A percentile compares a stretch with the other conserved stretches of the same genome.
Evolutionary conservation across 768 basidiomycete genomes (phyloP).

Genomic region (Glaciozyma martinii): DNA sequence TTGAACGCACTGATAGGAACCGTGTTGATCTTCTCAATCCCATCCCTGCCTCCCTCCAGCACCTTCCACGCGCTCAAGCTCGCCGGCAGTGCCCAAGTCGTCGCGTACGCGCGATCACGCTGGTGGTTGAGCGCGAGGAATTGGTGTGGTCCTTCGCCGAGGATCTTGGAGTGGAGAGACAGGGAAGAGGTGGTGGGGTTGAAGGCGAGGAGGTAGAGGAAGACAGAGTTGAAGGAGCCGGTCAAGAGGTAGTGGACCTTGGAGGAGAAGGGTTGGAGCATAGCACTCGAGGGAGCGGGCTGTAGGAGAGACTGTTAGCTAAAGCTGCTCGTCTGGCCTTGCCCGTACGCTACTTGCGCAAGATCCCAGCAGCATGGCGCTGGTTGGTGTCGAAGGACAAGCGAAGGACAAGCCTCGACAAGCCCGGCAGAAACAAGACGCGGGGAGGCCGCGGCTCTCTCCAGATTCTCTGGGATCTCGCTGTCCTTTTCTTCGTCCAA

Average conservation of each 20-base stretch:
- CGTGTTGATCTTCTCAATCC: conserved; percentile 22
- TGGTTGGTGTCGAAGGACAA: neutral
- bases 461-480: no score
- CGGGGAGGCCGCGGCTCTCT: neutral
- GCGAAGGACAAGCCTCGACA: no score
- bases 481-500: neutral
- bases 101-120: conserved; percentile 31
- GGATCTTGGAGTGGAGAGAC: conserved; percentile 10
- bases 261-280: neutral
- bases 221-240: conserved; percentile 36
- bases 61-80: conserved; percentile 33
- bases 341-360: neutral
- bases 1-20: conserved; percentile 27
- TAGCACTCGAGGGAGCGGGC: neutral
- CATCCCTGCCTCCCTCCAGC: conserved; percentile 1
- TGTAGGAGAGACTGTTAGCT: neutral
- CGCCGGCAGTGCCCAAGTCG: conserved; percentile 34
- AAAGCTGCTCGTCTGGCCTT: neutral
- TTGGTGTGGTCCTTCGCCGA: conserved; percentile 35
- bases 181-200: conserved; percentile 21
- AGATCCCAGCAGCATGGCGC: no score
- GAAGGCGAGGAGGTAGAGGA: conserved; percentile 37
- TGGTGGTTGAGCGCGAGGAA: conserved; percentile 31
- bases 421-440: neutral
- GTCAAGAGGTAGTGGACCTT: conserved; percentile 23